Evolutionary conservation across 305 asterid genomes (phyloP).

Genomic region (Solanum chacoense): DNA sequence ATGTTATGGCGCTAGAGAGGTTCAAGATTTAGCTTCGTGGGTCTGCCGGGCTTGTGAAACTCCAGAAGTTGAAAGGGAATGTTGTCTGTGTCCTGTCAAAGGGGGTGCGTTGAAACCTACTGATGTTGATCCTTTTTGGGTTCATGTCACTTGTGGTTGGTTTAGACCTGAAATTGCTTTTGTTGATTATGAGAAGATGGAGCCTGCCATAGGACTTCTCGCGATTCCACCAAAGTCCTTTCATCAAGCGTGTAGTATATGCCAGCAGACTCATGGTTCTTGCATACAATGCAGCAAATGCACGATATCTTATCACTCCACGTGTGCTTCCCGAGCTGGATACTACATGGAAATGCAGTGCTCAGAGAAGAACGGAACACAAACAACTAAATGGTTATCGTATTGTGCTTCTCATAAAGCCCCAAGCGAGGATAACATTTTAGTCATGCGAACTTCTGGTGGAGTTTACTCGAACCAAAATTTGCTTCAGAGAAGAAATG

Average conservation of each 20-base stretch:
- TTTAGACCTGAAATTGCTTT: conserved; percentile 4
- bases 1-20: not conserved
- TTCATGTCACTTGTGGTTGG: conserved; percentile 7
- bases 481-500: not conserved
- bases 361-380: not conserved
- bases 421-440: not conserved
- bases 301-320: not conserved
- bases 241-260: not conserved
- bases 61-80: not conserved
- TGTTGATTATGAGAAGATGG: not conserved
- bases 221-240: not conserved
- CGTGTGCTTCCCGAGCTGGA: conserved; percentile 1
- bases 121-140: conserved; percentile 1
- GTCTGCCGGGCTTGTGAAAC: conserved; percentile 1
- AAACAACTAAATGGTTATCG: not conserved
- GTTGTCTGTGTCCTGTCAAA: conserved; percentile 3
- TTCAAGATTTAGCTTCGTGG: not conserved
- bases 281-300: conserved; percentile 3
- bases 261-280: conserved; percentile 5
- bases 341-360: conserved; percentile 1
- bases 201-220: not conserved
- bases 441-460: not conserved
- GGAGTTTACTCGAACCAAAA: conserved; percentile 1
- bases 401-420: not conserved
- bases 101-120: conserved; percentile 4